Base-by-base conservation (phyloP, 1,284 basidiomycete species). In the Cutaneotrichosporon sp. region DNA sequence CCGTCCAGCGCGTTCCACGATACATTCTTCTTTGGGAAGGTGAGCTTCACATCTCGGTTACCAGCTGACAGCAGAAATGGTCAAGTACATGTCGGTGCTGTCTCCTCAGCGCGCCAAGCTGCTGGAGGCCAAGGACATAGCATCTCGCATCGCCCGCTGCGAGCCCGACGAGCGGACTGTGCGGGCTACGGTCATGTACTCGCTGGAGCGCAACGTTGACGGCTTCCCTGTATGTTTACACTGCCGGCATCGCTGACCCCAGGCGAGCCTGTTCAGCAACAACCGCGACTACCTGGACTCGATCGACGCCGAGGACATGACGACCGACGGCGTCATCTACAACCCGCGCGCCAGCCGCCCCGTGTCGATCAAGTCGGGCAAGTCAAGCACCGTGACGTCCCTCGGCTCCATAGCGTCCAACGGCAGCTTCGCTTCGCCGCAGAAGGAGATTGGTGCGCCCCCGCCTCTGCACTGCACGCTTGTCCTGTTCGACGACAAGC, bases 1-100 rank as follows among this genome's bases (percentile, higher is more conserved):
- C 97, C n/a, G 92, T 98, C n/a, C 97, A 99, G 77, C 88, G 97
- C 29, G 92, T 99, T 67, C 95, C 97, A 1, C 85, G 95, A 60
- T 99, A 99, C 80, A 97, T 92, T 2, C 83, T 99, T 25, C 84
- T 99, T 66, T 92, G 97, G 79, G 89, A 92, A 67, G 88, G 83
- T 74, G 29, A 63, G 68, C 59, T 38, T n/a, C n/a, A n/a, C n/a
- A n/a, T n/a, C n/a, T n/a, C n/a, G n/a, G n/a, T 34, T 16, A 31
- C 18, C 25, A 4, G 25, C 56, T 62, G 16, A 56, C 50, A n/a
- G n/a, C 56, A 82, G 82, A 84, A 2, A 95, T 95, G 88, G 83
- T 92, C 70, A 93, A 93, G 78, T 85, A 89, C 71, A 90, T 95
- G 89, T 84, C 85, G 13, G 84, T 85, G 0, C 82, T 83, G 50